Evolutionary conservation across 352 stramenopile genomes (phyloP).

Genomic region (Phytophthora pluvialis): DNA sequence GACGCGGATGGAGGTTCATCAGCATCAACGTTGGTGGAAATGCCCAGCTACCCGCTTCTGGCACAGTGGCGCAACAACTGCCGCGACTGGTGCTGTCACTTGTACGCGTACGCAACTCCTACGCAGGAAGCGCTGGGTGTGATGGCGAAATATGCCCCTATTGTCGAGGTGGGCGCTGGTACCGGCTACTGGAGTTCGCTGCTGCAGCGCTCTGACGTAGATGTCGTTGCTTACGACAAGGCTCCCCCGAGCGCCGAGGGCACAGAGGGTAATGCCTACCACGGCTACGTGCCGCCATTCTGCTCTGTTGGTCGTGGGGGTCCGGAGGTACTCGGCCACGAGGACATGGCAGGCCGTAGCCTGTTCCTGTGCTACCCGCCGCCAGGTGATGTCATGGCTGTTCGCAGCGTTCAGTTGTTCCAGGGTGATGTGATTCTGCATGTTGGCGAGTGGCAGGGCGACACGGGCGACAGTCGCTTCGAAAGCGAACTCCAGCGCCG

Average conservation of each 20-base stretch:
- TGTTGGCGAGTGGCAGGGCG: conserved; percentile 83
- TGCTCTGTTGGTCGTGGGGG: conserved; percentile 60
- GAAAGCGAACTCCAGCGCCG: conserved; percentile 61
- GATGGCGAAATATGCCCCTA: conserved; percentile 57
- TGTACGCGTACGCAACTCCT: conserved; percentile 79
- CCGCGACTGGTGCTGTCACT: conserved; percentile 75
- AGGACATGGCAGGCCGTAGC: conserved; percentile 44
- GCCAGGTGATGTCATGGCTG: conserved; percentile 67
- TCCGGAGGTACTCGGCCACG: conserved; percentile 58
- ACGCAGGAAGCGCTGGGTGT: conserved; percentile 56
- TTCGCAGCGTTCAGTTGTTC: conserved; percentile 62
- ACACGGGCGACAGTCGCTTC: conserved; percentile 73
- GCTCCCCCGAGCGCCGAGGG: conserved; percentile 44
- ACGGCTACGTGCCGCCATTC: conserved; percentile 73
- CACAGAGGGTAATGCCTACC: conserved; percentile 55
- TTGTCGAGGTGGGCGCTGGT: conserved; percentile 91
- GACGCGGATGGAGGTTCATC: conserved; percentile 8
- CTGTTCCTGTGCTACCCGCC: conserved; percentile 81
- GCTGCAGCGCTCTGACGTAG: conserved; percentile 66
- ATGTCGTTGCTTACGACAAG: conserved; percentile 80
- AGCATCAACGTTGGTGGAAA: conserved; percentile 37
- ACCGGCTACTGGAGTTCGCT: conserved; percentile 90
- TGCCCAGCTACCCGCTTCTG: conserved; percentile 73
- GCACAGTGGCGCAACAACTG: conserved; percentile 81
- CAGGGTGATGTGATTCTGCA: conserved; percentile 71